Evolutionary conservation across 305 asterid species (phyloP).

Genomic region (Fraxinus sp.): DNA sequence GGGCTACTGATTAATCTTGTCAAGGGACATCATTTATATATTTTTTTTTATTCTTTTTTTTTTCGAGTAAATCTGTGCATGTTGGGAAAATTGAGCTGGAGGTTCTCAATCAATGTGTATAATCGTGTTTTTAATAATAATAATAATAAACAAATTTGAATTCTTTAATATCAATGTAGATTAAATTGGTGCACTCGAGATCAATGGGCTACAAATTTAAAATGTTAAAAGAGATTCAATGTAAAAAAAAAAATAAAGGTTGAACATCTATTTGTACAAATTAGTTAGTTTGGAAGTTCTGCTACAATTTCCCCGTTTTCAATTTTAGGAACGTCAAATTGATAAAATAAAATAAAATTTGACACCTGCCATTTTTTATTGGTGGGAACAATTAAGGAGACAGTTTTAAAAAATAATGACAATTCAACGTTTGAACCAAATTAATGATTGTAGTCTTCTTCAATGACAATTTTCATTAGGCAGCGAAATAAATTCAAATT

Average conservation of each 20-base stretch:
- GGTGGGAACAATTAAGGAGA: not conserved
- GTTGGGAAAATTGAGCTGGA: not conserved
- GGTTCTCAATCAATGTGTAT: not conserved
- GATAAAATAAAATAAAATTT: no score
- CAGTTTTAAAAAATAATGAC: no score
- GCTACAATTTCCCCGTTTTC: no score
- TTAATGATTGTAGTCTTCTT: no score
- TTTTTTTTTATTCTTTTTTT: not conserved
- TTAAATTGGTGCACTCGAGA: not conserved
- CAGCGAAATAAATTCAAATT: no score
- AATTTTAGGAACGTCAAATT: no score
- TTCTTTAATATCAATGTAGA: not conserved
- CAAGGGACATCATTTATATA: constrained; percentile 15
- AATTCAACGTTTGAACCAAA: not conserved
- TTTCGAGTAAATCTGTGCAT: not conserved
- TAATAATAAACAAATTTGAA: not conserved
- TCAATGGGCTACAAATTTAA: no score
- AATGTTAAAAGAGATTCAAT: no score
- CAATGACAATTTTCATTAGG: no score
- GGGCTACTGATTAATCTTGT: constrained; percentile 19
- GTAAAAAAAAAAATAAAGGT: no score
- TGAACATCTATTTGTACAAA: no score
- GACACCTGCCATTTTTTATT: not conserved
- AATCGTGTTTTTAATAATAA: not conserved
- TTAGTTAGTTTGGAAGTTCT: no score